A percentile compares a stretch with the other conserved stretches of the same genome.
Evolutionary conservation across 1,139 yeast genomes (phyloP).

Genomic region (Scheffersomyces lignicola): DNA sequence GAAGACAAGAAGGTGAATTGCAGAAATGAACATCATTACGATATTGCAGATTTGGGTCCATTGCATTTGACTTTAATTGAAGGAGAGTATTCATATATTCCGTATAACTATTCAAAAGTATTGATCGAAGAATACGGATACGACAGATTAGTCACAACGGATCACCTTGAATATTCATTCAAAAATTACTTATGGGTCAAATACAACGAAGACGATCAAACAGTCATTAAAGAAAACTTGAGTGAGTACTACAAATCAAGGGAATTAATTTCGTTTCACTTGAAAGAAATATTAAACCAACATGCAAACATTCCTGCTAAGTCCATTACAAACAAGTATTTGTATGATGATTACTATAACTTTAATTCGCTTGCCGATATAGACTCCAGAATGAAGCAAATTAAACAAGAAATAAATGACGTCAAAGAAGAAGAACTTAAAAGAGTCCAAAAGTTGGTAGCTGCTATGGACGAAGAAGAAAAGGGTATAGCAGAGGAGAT

Average conservation of each 20-base stretch:
- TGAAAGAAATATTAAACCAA: neutral
- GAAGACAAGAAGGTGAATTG: slow-evolving; percentile 39
- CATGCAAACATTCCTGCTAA: neutral
- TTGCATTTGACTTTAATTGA: slow-evolving; percentile 31
- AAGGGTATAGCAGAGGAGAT: neutral
- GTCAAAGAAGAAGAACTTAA: neutral
- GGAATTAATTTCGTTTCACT: neutral
- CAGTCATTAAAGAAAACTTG: neutral
- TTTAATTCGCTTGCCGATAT: no score
- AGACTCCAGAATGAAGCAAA: no score
- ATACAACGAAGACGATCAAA: neutral
- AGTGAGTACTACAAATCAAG: neutral
- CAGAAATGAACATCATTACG: slow-evolving; percentile 42
- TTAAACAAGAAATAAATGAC: no score
- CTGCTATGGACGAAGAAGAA: neutral
- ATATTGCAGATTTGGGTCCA: slow-evolving; percentile 31
- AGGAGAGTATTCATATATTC: slow-evolving; percentile 34
- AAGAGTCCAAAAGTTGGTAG: no score
- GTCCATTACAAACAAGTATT: neutral
- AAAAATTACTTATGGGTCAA: neutral
- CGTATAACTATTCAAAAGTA: slow-evolving; percentile 24
- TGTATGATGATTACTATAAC: neutral
- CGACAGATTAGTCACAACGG: neutral
- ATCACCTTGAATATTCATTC: neutral
- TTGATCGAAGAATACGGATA: slow-evolving; percentile 28